Percentiles rank a stretch among this genome's conserved stretches.
Evolutionary conservation across 148 eudicot species (phyloP).

Genomic region (Camellia lanceoleosa): DNA sequence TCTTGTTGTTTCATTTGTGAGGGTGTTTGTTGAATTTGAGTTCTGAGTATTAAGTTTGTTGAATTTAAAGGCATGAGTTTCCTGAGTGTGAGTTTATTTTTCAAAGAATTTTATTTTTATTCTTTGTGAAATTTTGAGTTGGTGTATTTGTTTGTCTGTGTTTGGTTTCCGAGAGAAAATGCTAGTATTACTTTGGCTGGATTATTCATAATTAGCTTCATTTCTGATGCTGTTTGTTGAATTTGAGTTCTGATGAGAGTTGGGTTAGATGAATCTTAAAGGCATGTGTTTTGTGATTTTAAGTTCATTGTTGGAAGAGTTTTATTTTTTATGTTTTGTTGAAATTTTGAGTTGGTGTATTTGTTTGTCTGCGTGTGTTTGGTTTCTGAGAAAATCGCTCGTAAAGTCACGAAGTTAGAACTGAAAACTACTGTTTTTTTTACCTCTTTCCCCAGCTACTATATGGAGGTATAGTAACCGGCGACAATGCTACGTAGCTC

Average conservation of each 20-base stretch:
- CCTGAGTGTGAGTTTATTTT: neutral
- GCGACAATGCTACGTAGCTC: too few species aligned
- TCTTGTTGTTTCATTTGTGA: neutral
- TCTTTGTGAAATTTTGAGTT: neutral
- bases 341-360: too few species aligned
- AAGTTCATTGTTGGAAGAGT: too few species aligned
- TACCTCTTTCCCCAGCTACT: neutral
- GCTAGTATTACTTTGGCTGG: too few species aligned
- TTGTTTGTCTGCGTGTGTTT: too few species aligned
- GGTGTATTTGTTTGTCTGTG: neutral
- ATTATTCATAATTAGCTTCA: too few species aligned
- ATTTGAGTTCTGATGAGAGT: too few species aligned
- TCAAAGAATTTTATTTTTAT: neutral
- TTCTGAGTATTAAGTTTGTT: neutral
- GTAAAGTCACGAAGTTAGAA: neutral
- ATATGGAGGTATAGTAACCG: too few species aligned
- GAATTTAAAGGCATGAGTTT: neutral
- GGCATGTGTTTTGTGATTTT: too few species aligned
- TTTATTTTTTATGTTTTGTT: too few species aligned
- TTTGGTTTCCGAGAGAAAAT: neutral
- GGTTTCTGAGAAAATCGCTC: neutral
- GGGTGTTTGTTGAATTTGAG: neutral
- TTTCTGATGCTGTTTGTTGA: too few species aligned
- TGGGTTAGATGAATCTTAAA: too few species aligned
- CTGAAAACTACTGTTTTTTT: neutral